Percentiles rank a stretch among this genome's conserved stretches.
These are phyloP conservation scores for Monosporascus ibericus DNA, from an alignment of 2,329 filamentous ascomycete species.

Conservation along the genomic window DNA sequence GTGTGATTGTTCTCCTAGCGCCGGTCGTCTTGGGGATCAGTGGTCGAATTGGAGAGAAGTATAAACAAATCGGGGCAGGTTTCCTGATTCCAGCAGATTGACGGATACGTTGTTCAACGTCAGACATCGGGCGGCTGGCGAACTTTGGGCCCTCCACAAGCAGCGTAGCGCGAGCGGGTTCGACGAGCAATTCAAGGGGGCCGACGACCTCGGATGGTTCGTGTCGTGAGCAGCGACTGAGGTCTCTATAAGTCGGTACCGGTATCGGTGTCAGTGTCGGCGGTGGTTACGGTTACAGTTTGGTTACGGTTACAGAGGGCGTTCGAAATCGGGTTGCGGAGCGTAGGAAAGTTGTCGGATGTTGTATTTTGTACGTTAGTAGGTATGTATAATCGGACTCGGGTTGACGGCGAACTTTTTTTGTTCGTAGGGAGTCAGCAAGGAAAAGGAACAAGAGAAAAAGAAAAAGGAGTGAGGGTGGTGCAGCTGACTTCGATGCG, in stretches of 20 bases:
- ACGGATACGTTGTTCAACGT: conserved; percentile 21
- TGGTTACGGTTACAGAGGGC: too few species aligned
- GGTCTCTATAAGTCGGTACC: not conserved
- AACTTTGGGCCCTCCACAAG: conserved; percentile 10
- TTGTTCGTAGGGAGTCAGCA: not conserved
- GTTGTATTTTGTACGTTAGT: too few species aligned
- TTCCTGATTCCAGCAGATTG: conserved; percentile 11
- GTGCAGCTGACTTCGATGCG: not conserved
- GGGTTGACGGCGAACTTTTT: too few species aligned
- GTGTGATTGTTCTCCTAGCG: not conserved
- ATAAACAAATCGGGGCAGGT: conserved; percentile 10
- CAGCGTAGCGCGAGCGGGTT: conserved; percentile 14
- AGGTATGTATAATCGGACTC: too few species aligned
- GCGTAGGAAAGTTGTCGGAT: too few species aligned
- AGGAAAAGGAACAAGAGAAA: not conserved
- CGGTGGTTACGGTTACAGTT: too few species aligned
- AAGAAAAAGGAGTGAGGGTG: not conserved
- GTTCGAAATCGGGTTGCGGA: too few species aligned
- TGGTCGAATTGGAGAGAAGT: conserved; percentile 8
- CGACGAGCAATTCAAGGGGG: conserved; percentile 6
- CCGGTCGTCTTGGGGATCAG: not conserved
- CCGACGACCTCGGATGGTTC: not conserved
- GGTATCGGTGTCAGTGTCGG: too few species aligned
- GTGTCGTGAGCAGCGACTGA: not conserved
- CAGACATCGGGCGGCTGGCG: conserved; percentile 21